Evolutionary conservation across 1,139 yeast species (phyloP), one percentile per base, ranked within the genome.

Genomic region (Groenewaldozyma sp.): DNA sequence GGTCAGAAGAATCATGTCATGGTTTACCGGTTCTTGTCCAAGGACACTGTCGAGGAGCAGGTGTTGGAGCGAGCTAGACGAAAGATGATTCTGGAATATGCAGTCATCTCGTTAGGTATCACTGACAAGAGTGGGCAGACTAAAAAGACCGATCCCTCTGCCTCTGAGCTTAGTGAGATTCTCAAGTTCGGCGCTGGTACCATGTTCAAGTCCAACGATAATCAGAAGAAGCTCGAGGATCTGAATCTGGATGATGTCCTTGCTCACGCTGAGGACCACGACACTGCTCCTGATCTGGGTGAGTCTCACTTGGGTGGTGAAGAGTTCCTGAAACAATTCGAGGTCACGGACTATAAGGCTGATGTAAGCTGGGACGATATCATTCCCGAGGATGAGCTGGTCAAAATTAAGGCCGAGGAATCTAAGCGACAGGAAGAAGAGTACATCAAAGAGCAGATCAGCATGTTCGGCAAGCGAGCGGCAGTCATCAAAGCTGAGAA

Each of bases 321-420:
- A 62, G 99, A 93, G 63, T 93, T 93, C 58, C 73, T 93, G 64
- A 86, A 78, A 55, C 99, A 93, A 62, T 93, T 93, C 61, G 98
- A 93, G 62, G 98, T 93, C 41, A 93, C 98, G 1, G 98, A 93
- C 61, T 93, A 88, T 62, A 93, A 93, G 63, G 97, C 98, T 0
- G 97, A 93, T 60, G 87, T 91, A 44, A 94, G 87, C 50, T 93
- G 99, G 99, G 98, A 93, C 64, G 99, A 93, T 60, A 93, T 93
- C 52, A 93, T 93, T 53, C 99, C 99, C 1, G 93, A 86, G 49
- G 95, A 86, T 38, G 98, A 93, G 60, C 70, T 93, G 46, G 74
- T 77, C 42, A 83, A 83, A 58, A 71, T 93, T 55, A 91, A 93
- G 59, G 95, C 83, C 47, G 95, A 87, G 45, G 98, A 91, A 55